These are phyloP conservation scores for Penicillium sp. DNA, from an alignment of 2,329 filamentous ascomycete species.

Conservation along the genomic window DNA sequence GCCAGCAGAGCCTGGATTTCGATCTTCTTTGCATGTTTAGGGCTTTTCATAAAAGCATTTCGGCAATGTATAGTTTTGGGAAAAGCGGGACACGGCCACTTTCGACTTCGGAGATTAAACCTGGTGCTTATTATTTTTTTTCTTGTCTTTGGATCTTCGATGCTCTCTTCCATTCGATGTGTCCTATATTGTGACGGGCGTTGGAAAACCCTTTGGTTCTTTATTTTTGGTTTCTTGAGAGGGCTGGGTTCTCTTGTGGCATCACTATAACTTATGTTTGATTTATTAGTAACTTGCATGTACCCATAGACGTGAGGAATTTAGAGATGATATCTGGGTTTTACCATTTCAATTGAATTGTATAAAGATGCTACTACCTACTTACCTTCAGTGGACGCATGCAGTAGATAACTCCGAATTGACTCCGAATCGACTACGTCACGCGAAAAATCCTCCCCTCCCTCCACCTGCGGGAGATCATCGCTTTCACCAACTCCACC, in stretches of 20 bases:
- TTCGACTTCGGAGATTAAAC: slow-evolving; percentile 13
- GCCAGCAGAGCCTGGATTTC: slow-evolving; percentile 6
- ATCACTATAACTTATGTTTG: slow-evolving; percentile 19
- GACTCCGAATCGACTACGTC: slow-evolving; percentile 31
- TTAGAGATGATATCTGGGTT: slow-evolving; percentile 20
- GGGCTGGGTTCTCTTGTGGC: slow-evolving; percentile 23
- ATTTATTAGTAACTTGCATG: slow-evolving; percentile 20
- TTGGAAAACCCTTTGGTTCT: slow-evolving; percentile 16
- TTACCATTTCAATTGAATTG: neutral
- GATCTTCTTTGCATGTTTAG: slow-evolving; percentile 19
- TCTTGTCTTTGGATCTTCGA: slow-evolving; percentile 6
- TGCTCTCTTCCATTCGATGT: slow-evolving; percentile 11
- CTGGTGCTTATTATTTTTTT: slow-evolving; percentile 2
- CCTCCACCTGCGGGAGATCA: slow-evolving; percentile 23
- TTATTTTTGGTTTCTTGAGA: slow-evolving; percentile 7
- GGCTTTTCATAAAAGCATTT: slow-evolving; percentile 19
- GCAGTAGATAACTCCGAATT: slow-evolving; percentile 17
- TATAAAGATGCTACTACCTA: neutral
- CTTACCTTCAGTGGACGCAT: slow-evolving; percentile 7
- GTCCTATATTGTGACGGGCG: slow-evolving; percentile 19
- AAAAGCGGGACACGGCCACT: slow-evolving; percentile 3
- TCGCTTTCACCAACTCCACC: slow-evolving; percentile 17
- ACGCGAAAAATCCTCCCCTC: slow-evolving; percentile 29
- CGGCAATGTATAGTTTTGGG: slow-evolving; percentile 25
- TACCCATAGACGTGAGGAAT: slow-evolving; percentile 30